Base-by-base conservation (phyloP, 768 basidiomycete species). In the Naematelia aurantialba region DNA sequence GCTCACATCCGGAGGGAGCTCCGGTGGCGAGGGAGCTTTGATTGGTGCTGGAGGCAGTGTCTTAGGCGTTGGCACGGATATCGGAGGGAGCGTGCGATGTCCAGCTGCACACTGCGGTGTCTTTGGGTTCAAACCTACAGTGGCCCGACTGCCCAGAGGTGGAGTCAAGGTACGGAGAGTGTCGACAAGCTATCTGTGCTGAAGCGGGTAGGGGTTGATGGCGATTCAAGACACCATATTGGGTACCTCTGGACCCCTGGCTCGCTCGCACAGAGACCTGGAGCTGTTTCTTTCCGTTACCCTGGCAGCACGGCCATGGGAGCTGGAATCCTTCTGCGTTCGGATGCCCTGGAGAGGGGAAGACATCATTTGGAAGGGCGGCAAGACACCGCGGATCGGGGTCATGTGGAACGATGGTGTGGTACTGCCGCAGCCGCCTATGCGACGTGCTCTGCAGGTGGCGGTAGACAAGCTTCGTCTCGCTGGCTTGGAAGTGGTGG, bases 361-460 rank as follows among this genome's bases (percentile, higher is more conserved):
- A 8, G 63, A 61, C 21, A 56, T 59, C 21, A 22, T 52, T 2
- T 54, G 25, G 45, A 49, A 29, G 5, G 47, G 59, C 24, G 56
- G 45, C 17, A 44, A 52, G 25, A 51, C 31, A 25, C 59, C 58
- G 4, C 30, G 53, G 19, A 59, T 71, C 8, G 69, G 64, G 1
- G 58, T 71, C 14, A 64, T 71, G 65, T 55, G 61, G 60, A 56
- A 69, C 53, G 70, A 72, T 55, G 70, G 68, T 4, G 63, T 69
- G 3, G 70, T 72, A 5, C 24, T 48, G 13, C 70, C 66, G 19
- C 59, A 61, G n/a, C 57, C 61, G 8, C 68, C 68, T 2, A 57
- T 67, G 22, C 51, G 61, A 22, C 48, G 59, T 22, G 70, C 65
- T n/a, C 70, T 91, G 45, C 79, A 84, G 65, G 76, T 21, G 1